Base-by-base conservation (phyloP, 306 rosid species). In the Acmispon strigosus region DNA sequence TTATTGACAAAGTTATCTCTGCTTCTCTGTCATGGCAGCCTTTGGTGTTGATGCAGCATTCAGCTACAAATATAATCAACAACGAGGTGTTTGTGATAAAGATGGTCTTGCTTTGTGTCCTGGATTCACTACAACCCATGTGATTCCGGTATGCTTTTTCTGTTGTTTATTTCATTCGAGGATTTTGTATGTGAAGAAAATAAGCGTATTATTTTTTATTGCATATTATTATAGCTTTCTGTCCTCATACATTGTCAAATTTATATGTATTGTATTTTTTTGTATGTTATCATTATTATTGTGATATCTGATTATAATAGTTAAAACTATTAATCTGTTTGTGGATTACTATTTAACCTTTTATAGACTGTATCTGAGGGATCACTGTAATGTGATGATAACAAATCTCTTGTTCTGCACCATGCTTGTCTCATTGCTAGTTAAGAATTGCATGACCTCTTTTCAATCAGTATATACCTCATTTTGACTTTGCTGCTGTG, bases 91-190 rank as follows among this genome's bases (percentile, higher is more conserved):
- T 78, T 94, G 97, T 68, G 77, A 83, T 69, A 89, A 85, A 79
- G 96, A 94, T 62, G 97, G 99, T 62, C 96, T 89, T 75, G 99
- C 91, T 80, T 60, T 94, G 78, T 94, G 96, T 77, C 96, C 97
- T 44, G 97, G 97, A 76, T 94, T 94, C 80, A 86, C 80, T 39
- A 84, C 99, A 32, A 91, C 95, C 60, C 97, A 94, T 80, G 96
- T 89, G 77, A 87, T 94, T 81, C 99, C 95, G 76, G 99, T 94
- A 90, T 79, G 92, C 70, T 76, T 76, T 74, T 59, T 59, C 60
- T 74, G 54, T 11, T 66, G 43, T 52, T 68, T 63, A 2, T 29
- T 62, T 64, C 57, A 45, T 41, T 53, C 15, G 47, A 42, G 27
- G 42, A 24, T 66, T 71, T 60, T 16, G 15, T 37, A 55, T 18